Base-by-base conservation (phyloP, 106 monocot genomes). In the Hemerocallis citrina region DNA sequence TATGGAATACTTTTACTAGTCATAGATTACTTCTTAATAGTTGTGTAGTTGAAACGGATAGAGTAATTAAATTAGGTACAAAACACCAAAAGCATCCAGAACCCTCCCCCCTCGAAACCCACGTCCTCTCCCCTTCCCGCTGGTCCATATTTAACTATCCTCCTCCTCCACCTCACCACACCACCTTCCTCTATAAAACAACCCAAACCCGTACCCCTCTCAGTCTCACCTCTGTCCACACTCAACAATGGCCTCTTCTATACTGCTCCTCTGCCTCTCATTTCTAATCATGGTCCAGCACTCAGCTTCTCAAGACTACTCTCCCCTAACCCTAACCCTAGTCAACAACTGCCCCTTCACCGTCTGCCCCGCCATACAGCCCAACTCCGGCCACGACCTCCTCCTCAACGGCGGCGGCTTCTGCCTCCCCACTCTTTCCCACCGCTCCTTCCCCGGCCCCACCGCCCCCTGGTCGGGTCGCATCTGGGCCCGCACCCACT, bases 311-410 rank as follows among this genome's bases (percentile, higher is more conserved):
- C 35, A 55, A 7, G 15, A 55, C 23, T 66, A 66, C 52, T 54
- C 65, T 7, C 42, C 56, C 22, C 24, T 52, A 24, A 67, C 33
- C 9, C 69, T 69, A 11, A 69, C 69, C 49, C 30, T 69, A 3
- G 69, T 69, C 5, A 69, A 69, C 50, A 69, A 69, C 69, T 69
- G 69, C 19, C 59, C 69, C 37, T 69, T 51, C 49, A 60, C 86
- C 4, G 83, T 95, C 27, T 95, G 95, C 83, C 95, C 95, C 0
- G 95, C 86, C 21, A 84, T 95, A 75, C 90, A 90, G 75, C 95
- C 95, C 13, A 81, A 73, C 64, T 78, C 90, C 31, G 95, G 90
- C 40, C 72, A 72, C 50, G 71, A 69, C 34, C 28, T 90, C 40
- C 76, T 96, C 0, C 81, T 81, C 15, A 70, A 78, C 25, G 92